phyloP scores from a whole-genome alignment of 2,329 filamentous ascomycete genomes.

The Epichloe bromicola region DNA sequence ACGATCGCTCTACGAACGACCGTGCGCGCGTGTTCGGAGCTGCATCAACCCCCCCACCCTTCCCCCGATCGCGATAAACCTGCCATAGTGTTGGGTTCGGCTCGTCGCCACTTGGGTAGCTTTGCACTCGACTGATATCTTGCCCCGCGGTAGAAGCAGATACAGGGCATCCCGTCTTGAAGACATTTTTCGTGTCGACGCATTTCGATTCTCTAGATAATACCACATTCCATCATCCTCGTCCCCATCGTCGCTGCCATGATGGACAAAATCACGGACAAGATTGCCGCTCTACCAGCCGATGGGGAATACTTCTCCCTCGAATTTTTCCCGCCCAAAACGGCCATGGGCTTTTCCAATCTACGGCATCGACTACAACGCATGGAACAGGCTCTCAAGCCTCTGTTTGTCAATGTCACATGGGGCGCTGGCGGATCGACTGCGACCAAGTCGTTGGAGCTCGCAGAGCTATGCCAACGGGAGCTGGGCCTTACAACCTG shows the following conservation, averaged over 20 bases:
- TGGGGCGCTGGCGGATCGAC: constrained; percentile 96
- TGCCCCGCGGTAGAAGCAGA: background rate
- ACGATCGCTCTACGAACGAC: background rate
- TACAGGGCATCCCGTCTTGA: background rate
- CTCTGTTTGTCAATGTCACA: constrained; percentile 92
- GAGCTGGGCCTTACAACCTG: constrained; percentile 89
- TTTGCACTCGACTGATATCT: background rate
- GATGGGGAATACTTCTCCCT: constrained; percentile 83
- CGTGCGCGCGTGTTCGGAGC: background rate
- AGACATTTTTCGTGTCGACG: background rate
- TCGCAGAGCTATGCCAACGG: constrained; percentile 89
- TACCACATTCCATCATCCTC: background rate
- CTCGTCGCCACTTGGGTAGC: background rate
- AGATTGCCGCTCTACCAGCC: constrained; percentile 78
- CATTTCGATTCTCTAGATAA: background rate
- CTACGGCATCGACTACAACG: constrained; percentile 84
- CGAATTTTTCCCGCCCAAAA: constrained; percentile 99
- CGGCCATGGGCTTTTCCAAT: constrained; percentile 87
- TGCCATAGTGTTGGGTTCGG: background rate
- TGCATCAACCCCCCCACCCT: background rate
- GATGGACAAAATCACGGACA: constrained; percentile 88
- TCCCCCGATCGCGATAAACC: background rate
- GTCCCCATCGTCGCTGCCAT: background rate
- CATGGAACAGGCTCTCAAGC: constrained; percentile 83
- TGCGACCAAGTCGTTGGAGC: constrained; percentile 76